Percentiles rank a stretch among this genome's conserved stretches.
Evolutionary conservation across 331 rosid species (phyloP).

Genomic region (Malus hybrid): DNA sequence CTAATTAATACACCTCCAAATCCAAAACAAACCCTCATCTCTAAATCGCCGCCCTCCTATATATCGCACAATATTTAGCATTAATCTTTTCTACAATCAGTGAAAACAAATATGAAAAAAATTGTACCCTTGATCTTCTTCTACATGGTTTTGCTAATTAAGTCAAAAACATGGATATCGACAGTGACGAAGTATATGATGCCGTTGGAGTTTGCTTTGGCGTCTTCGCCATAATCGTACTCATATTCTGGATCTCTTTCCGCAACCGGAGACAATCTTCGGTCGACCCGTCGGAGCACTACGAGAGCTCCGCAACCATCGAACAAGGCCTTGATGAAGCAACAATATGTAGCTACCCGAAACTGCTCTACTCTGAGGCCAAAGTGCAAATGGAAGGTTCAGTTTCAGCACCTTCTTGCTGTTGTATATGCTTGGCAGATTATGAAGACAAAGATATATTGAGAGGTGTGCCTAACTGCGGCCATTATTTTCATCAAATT

Average conservation of each 20-base stretch:
- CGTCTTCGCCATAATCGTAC: neutral
- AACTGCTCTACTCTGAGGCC: slow-evolving; percentile 26
- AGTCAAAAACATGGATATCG: slow-evolving; percentile 3
- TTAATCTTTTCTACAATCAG: no score
- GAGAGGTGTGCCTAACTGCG: slow-evolving; percentile 42
- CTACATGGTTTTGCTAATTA: neutral
- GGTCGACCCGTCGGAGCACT: neutral
- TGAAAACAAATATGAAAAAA: neutral
- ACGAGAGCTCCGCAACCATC: neutral
- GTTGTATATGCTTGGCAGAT: slow-evolving; percentile 52
- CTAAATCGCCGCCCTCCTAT: neutral
- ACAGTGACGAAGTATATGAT: neutral
- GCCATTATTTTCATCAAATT: slow-evolving; percentile 35
- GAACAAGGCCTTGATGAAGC: slow-evolving; percentile 29
- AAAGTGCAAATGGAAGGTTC: neutral
- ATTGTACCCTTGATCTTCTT: neutral
- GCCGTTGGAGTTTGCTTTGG: neutral
- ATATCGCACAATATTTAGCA: neutral
- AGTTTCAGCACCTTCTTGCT: slow-evolving; percentile 6
- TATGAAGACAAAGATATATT: slow-evolving; percentile 40
- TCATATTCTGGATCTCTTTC: neutral
- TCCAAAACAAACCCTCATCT: neutral
- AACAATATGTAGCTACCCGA: slow-evolving; percentile 16
- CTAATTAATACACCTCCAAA: neutral
- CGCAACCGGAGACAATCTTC: neutral